phyloP scores from a whole-genome alignment of 306 rosid species.

The Arachis stenosperma region DNA sequence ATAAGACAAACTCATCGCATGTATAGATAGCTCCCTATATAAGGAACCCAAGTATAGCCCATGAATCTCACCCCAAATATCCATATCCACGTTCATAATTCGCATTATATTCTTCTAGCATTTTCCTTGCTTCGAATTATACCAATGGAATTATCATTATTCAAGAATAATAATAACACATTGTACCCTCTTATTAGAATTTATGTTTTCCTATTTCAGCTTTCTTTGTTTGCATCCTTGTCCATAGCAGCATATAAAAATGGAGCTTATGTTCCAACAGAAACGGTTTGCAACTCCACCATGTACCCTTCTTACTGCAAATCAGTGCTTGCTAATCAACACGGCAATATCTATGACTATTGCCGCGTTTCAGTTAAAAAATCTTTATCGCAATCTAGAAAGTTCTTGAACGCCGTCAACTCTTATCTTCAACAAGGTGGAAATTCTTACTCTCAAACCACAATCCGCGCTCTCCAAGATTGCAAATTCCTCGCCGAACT shows the following conservation, averaged over 20 bases:
- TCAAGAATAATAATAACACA: not conserved
- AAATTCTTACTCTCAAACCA: constrained; percentile 36
- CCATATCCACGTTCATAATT: not conserved
- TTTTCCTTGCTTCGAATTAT: not conserved
- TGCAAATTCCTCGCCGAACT: constrained; percentile 55
- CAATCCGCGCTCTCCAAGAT: constrained; percentile 64
- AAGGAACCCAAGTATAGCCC: not conserved
- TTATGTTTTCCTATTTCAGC: constrained; percentile 21
- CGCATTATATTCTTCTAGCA: not conserved
- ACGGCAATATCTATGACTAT: constrained; percentile 52
- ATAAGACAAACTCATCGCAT: not conserved
- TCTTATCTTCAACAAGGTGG: constrained; percentile 36
- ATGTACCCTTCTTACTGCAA: constrained; percentile 65
- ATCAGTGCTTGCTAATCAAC: constrained; percentile 47
- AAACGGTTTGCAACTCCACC: constrained; percentile 52
- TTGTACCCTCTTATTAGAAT: not conserved
- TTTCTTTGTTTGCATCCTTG: constrained; percentile 11
- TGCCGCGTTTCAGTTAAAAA: constrained; percentile 56
- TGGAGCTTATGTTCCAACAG: constrained; percentile 38
- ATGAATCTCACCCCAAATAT: constrained; percentile 11
- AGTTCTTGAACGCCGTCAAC: constrained; percentile 45
- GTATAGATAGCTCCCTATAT: constrained; percentile 4
- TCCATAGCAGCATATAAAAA: constrained; percentile 39
- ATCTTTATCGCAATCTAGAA: constrained; percentile 58
- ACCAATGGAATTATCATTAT: constrained; percentile 13